Evolutionary conservation across 2,329 filamentous ascomycete species (phyloP), one percentile per base, ranked within the genome.

Genomic region (Fusarium austroafricanum): DNA sequence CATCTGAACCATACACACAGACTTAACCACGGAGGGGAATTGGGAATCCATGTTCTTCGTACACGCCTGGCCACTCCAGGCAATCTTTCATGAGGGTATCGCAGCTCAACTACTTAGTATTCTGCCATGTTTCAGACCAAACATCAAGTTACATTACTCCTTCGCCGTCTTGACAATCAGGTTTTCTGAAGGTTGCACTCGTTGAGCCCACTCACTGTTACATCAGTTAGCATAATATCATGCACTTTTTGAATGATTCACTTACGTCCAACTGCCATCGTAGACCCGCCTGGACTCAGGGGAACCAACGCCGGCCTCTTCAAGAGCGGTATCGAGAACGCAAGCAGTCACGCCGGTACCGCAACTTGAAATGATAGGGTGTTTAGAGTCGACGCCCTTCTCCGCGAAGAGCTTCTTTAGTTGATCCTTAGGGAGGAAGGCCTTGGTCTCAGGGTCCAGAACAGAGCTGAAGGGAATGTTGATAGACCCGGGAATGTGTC

Each of bases 241-340:
- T 55, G 26, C 33, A 38, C n/a, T 49, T 37, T 54, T 14, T 23
- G 20, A n/a, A 31, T 15, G 38, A 23, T 56, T 12, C 11, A 90
- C 92, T 89, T 84, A 97, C 87, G 96, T 98, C 96, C 96, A 99
- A 79, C 94, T 97, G 46, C 96, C 96, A 78, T 99, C 96, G 75
- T 99, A 99, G 21, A 99, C 84, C 75, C 87, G 90, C 70, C 92
- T 87, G 55, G 87, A 87, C 63, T 89, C 86, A 1, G 86, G 80
- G 6, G 87, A 83, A 3, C 91, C 92, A 75, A 89, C 94, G 2
- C 89, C 90, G 21, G 94, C 93, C 78, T 93, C 89, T 29, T 88
- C 88, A 54, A 99, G 81, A 3, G 94, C 96, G 37, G 94, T 91
- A 76, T 99, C 96, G 40, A 99, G 88, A 42, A 97, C 88, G 18